A percentile compares a stretch with the other conserved stretches of the same genome.
These are phyloP conservation scores for Proteromonas lacertae DNA, from an alignment of 352 stramenopile species.

Conservation along the genomic window DNA sequence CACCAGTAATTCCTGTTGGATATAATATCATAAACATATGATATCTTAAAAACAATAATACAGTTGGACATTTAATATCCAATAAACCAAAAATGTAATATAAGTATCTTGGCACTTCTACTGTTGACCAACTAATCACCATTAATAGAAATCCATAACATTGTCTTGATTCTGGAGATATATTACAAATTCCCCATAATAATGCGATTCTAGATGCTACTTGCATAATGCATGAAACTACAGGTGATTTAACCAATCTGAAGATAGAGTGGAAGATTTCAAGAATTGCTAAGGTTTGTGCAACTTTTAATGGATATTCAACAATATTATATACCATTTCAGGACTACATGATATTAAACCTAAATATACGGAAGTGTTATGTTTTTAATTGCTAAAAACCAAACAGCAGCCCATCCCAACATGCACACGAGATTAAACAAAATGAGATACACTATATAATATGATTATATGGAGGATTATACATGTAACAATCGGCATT, in stretches of 20 bases:
- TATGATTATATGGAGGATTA: too few species aligned
- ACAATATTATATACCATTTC: neutral
- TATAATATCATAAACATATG: constrained; percentile 93
- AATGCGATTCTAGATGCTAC: constrained; percentile 43
- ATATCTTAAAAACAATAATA: constrained; percentile 65
- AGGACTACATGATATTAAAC: neutral
- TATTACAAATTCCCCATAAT: constrained; percentile 59
- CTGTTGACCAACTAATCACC: constrained; percentile 5
- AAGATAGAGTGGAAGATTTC: constrained; percentile 77
- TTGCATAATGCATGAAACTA: constrained; percentile 60
- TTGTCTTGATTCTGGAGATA: constrained; percentile 19
- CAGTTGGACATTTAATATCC: constrained; percentile 49
- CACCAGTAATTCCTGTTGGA: constrained; percentile 66
- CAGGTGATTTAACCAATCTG: constrained; percentile 64
- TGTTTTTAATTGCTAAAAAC: too few species aligned
- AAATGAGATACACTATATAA: too few species aligned
- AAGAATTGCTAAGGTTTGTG: constrained; percentile 66
- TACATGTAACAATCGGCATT: too few species aligned
- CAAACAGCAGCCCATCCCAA: too few species aligned
- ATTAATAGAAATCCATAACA: constrained; percentile 7
- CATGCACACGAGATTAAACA: too few species aligned
- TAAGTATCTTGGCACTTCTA: constrained; percentile 59
- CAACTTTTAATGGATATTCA: constrained; percentile 6
- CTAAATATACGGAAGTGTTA: too few species aligned
- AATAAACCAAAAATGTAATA: constrained; percentile 83